Conservation (phyloP, 306 rosid species). For the Casuarina equisetifolia region DNA sequence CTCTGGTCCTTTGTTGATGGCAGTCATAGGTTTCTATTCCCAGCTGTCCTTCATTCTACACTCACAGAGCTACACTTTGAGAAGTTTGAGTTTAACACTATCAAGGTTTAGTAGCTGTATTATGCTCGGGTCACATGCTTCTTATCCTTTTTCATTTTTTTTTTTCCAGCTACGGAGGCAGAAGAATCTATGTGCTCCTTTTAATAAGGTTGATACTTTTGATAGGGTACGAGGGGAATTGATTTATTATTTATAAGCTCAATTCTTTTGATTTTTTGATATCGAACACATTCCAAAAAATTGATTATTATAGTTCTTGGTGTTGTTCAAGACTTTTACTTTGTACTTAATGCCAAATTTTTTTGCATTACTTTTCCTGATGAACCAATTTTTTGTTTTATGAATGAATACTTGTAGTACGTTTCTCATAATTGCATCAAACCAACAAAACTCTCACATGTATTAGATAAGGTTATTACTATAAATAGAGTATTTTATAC, state of each 20-base stretch:
- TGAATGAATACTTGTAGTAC: neutral
- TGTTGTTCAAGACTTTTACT: neutral
- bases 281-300: neutral
- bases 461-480: neutral
- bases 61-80: conserved; percentile 58
- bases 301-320: neutral
- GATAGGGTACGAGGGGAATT: conserved; percentile 13
- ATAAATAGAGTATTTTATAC: neutral
- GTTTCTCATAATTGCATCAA: neutral
- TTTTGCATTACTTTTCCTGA: neutral
- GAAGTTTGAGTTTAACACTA: conserved; percentile 58
- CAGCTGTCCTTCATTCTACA: conserved; percentile 67
- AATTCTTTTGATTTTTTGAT: conserved; percentile 45
- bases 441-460: neutral
- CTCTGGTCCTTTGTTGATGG: conserved; percentile 63
- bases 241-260: conserved; percentile 33
- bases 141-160: conserved; percentile 38
- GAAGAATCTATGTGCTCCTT: conserved; percentile 39
- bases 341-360: neutral
- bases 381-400: neutral
- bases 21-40: conserved; percentile 66
- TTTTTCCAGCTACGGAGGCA: conserved; percentile 69
- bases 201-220: conserved; percentile 49
- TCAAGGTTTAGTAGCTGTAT: conserved; percentile 67
- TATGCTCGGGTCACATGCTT: conserved; percentile 68